phyloP scores from a whole-genome alignment of 345 rosid species.

The Eucalyptus melliodora region DNA sequence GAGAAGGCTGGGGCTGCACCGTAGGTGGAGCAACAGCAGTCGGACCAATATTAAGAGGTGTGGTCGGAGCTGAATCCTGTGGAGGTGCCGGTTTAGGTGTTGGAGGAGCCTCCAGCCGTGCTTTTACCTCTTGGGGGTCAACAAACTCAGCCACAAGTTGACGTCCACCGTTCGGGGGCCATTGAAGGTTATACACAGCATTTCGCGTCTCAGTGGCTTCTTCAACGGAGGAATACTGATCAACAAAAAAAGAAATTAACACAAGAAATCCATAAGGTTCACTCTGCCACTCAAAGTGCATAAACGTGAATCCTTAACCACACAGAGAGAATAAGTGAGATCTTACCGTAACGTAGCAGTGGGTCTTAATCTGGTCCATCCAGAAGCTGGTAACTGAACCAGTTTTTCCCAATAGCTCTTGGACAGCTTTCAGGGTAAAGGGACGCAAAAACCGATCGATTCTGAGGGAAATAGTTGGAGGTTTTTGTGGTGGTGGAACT shows the following conservation, averaged over 20 bases:
- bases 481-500: conserved; percentile 85
- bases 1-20: conserved; percentile 33
- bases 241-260: not conserved
- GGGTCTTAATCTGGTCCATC: conserved; percentile 98
- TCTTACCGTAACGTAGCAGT: conserved; percentile 88
- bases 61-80: not conserved
- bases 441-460: conserved; percentile 92
- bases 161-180: conserved; percentile 98
- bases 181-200: conserved; percentile 81
- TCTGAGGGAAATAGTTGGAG: conserved; percentile 73
- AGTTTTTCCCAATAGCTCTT: conserved; percentile 86
- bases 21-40: conserved; percentile 13
- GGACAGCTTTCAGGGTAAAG: conserved; percentile 93
- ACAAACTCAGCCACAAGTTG: conserved; percentile 79
- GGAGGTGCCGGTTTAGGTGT: conserved; percentile 3
- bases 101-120: conserved; percentile 54
- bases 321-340: not conserved
- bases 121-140: conserved; percentile 68
- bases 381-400: conserved; percentile 74
- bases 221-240: conserved; percentile 82
- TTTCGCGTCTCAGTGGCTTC: conserved; percentile 82
- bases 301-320: not conserved
- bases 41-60: conserved; percentile 13
- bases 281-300: not conserved
- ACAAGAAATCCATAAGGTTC: not conserved